Conservation (phyloP, 2,329 filamentous ascomycete genomes). For the Dichotomopilus funicola region DNA sequence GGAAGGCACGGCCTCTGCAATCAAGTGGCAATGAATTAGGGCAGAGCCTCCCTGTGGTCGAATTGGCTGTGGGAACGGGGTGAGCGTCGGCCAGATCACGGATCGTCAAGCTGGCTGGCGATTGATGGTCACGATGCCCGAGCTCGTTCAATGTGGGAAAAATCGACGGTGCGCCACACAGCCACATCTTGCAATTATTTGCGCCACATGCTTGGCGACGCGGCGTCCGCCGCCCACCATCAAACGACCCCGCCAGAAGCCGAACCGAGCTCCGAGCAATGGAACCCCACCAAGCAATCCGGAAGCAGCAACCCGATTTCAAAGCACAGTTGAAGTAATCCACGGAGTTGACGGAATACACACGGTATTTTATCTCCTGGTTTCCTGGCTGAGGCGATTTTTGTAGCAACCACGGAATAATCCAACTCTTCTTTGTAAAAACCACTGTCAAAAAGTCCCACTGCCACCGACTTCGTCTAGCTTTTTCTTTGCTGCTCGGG, state of each 20-base stretch:
- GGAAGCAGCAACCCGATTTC: conserved; percentile 5
- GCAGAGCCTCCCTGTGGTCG: not conserved
- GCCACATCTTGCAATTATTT: not conserved
- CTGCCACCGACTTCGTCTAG: not conserved
- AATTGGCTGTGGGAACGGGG: not conserved
- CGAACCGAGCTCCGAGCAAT: not conserved
- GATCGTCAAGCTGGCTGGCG: not conserved
- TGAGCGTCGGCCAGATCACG: too few species aligned
- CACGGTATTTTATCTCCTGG: too few species aligned
- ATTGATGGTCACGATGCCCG: conserved; percentile 8
- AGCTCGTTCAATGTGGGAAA: conserved; percentile 3
- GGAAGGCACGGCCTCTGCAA: not conserved
- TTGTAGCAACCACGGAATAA: too few species aligned
- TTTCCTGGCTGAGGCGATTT: too few species aligned
- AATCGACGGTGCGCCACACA: conserved; percentile 12
- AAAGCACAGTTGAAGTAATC: conserved; percentile 8
- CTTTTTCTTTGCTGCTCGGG: not conserved
- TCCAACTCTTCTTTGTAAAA: too few species aligned
- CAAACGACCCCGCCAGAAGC: conserved; percentile 9
- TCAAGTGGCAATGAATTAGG: not conserved
- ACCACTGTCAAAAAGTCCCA: too few species aligned
- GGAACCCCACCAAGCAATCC: too few species aligned
- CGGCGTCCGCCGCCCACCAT: not conserved
- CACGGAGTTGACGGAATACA: too few species aligned
- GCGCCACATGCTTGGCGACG: not conserved